Percentiles rank a stretch among this genome's conserved stretches.
Evolutionary conservation across 768 basidiomycete species (phyloP).

Genomic region (Amanita fuliginea): DNA sequence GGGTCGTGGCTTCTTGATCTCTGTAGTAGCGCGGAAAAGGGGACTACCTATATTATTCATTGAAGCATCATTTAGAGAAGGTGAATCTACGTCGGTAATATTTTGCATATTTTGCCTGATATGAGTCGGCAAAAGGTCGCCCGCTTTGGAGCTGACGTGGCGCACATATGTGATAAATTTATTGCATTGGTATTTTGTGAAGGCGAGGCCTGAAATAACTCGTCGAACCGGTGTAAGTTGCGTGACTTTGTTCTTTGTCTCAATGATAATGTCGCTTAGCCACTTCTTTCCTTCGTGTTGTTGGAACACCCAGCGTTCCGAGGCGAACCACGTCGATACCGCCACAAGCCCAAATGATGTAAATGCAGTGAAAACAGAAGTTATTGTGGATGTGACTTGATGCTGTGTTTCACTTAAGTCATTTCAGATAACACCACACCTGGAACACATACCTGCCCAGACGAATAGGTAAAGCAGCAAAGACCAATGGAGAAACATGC

Average conservation of each 20-base stretch:
- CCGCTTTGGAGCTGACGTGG: not conserved
- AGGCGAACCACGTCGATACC: conserved; percentile 53
- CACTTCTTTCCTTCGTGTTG: conserved; percentile 47
- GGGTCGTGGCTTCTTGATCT: not conserved
- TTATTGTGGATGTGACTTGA: conserved; percentile 52
- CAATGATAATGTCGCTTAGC: conserved; percentile 40
- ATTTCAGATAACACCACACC: not conserved
- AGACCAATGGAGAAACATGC: conserved; percentile 75
- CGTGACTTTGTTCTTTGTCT: conserved; percentile 19
- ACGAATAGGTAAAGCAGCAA: conserved; percentile 68
- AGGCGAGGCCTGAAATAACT: not conserved
- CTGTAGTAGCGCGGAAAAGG: conserved; percentile 1
- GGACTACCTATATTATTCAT: not conserved
- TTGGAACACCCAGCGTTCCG: conserved; percentile 43
- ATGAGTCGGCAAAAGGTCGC: conserved; percentile 4
- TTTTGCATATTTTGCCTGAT: not conserved
- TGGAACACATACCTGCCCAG: conserved; percentile 39
- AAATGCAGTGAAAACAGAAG: conserved; percentile 66
- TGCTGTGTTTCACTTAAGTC: conserved; percentile 25
- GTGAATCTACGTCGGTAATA: not conserved
- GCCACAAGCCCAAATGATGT: conserved; percentile 52
- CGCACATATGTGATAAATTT: not conserved
- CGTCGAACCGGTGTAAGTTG: not conserved
- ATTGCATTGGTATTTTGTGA: not conserved
- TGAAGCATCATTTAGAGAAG: not conserved